Evolutionary conservation across 106 monocot genomes (phyloP).

Genomic region (Apostasia ramifera): DNA sequence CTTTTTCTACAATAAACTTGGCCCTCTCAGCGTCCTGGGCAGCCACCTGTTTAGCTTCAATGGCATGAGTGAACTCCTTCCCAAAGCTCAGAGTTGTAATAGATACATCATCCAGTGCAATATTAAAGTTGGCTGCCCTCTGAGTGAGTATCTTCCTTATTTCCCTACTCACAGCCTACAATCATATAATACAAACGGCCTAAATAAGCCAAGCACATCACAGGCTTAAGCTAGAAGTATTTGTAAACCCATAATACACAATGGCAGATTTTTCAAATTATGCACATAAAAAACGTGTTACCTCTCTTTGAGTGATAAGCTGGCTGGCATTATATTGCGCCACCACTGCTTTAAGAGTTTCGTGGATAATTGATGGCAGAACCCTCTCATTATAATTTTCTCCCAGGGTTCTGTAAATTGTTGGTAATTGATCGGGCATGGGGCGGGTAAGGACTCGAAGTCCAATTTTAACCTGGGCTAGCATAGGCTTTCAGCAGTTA

Average conservation of each 20-base stretch:
- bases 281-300: slow-evolving; percentile 1
- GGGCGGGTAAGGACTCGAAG: slow-evolving; percentile 63
- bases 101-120: slow-evolving; percentile 70
- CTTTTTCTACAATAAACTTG: slow-evolving; percentile 68
- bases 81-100: slow-evolving; percentile 63
- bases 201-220: too few relatives aligned
- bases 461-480: slow-evolving; percentile 49
- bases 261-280: slow-evolving; percentile 3
- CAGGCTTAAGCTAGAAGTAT: too few relatives aligned
- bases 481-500: neutral
- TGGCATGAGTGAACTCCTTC: slow-evolving; percentile 69
- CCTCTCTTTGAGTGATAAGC: slow-evolving; percentile 97
- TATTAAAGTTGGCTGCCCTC: slow-evolving; percentile 59
- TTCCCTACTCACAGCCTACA: slow-evolving; percentile 57
- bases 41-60: slow-evolving; percentile 78
- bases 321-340: slow-evolving; percentile 99
- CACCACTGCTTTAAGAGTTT: slow-evolving; percentile 87
- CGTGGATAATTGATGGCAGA: slow-evolving; percentile 74
- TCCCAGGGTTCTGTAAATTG: slow-evolving; percentile 61
- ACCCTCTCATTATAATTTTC: slow-evolving; percentile 80
- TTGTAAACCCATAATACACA: too few relatives aligned
- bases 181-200: neutral
- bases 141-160: slow-evolving; percentile 54
- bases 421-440: slow-evolving; percentile 48
- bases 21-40: slow-evolving; percentile 76